A percentile compares a stretch with the other conserved stretches of the same genome.
Conservation (phyloP, 1,284 basidiomycete genomes). For the Tylopilus sp. region DNA sequence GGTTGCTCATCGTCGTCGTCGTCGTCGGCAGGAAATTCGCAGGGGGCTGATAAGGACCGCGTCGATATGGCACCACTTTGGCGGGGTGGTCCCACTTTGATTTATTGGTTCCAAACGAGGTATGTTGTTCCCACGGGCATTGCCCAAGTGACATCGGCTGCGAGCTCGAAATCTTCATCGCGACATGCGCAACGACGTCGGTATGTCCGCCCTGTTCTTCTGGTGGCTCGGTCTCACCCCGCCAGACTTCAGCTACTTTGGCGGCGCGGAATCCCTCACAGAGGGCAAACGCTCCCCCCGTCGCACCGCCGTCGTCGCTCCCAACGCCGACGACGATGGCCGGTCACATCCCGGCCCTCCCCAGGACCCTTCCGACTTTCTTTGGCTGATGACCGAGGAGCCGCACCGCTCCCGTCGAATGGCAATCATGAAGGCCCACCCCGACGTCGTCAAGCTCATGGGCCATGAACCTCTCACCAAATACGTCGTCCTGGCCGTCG, state of each 20-base stretch:
- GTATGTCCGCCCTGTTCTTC: conserved; percentile 5
- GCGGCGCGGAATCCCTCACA: conserved; percentile 72
- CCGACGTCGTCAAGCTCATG: conserved; percentile 94
- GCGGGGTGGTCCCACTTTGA: conserved; percentile 26
- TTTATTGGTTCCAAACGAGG: conserved; percentile 15
- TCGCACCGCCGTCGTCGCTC: conserved; percentile 51
- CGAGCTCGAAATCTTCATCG: background rate
- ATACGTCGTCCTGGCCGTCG: conserved; percentile 81
- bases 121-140: conserved; percentile 27
- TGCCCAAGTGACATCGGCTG: background rate
- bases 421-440: conserved; percentile 92
- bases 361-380: conserved; percentile 75
- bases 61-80: conserved; percentile 26
- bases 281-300: conserved; percentile 58
- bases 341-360: conserved; percentile 50
- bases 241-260: conserved; percentile 71
- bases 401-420: conserved; percentile 87
- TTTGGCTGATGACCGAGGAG: conserved; percentile 98
- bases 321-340: conserved; percentile 43
- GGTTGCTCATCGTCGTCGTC: background rate
- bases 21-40: no score
- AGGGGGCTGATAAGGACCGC: no score
- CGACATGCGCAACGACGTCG: conserved; percentile 20
- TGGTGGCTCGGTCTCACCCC: background rate
- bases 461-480: conserved; percentile 90